phyloP scores from a whole-genome alignment of 352 stramenopile species.

The Phytophthora hibernalis region DNA sequence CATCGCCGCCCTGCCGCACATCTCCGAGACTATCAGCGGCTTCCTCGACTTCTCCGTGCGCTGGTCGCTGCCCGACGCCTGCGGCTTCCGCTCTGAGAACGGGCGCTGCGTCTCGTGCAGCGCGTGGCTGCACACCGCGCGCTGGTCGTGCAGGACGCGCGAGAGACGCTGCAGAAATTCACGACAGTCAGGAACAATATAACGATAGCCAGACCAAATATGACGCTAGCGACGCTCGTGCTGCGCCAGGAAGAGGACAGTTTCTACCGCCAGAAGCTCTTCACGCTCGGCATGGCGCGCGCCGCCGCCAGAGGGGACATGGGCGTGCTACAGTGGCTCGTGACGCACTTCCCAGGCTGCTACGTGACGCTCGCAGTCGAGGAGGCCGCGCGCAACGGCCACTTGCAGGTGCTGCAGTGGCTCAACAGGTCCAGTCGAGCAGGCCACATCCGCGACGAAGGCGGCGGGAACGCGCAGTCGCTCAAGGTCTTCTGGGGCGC shows the following conservation, averaged over 20 bases:
- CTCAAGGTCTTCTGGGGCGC: constrained; percentile 44
- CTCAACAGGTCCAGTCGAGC: constrained; percentile 24
- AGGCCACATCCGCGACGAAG: constrained; percentile 14
- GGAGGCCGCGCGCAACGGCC: constrained; percentile 38
- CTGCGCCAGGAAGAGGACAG: constrained; percentile 16
- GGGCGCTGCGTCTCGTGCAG: constrained; percentile 33
- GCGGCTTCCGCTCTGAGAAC: constrained; percentile 24
- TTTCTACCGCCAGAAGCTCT: constrained; percentile 40
- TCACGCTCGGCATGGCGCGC: constrained; percentile 35
- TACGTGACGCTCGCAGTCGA: constrained; percentile 44
- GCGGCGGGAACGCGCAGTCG: not conserved
- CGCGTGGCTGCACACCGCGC: constrained; percentile 28
- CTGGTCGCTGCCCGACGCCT: constrained; percentile 35
- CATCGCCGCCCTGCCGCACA: constrained; percentile 38
- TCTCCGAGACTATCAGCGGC: constrained; percentile 36
- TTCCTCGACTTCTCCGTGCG: constrained; percentile 40
- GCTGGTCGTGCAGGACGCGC: not conserved
- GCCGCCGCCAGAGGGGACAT: constrained; percentile 41
- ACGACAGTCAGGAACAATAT: constrained; percentile 1
- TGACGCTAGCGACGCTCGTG: not conserved
- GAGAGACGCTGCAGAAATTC: not conserved
- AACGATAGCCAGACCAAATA: not conserved
- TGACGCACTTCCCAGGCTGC: constrained; percentile 32
- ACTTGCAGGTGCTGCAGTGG: constrained; percentile 48
- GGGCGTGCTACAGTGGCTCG: constrained; percentile 41